phyloP scores from a whole-genome alignment of 1,284 basidiomycete genomes.

The Cutaneotrichosporon cavernicola region DNA sequence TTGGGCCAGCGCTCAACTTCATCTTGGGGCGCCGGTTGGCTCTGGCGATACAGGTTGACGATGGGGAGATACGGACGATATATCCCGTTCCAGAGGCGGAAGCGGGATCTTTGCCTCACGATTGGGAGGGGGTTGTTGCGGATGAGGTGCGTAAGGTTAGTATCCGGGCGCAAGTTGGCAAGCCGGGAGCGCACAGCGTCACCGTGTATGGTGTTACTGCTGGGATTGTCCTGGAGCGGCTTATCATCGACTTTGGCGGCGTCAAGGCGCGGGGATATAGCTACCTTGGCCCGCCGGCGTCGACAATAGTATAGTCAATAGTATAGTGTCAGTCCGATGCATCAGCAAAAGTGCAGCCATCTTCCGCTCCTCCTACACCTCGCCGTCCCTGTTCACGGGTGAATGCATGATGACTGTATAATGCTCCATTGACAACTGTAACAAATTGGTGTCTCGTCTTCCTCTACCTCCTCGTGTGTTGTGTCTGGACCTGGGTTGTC shows the following conservation, averaged over 20 bases:
- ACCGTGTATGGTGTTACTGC: slow-evolving; percentile 20
- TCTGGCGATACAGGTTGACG: slow-evolving; percentile 61
- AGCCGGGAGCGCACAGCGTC: not conserved
- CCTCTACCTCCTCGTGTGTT: too few species aligned
- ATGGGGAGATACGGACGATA: slow-evolving; percentile 51
- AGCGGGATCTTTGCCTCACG: slow-evolving; percentile 57
- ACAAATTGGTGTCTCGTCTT: not conserved
- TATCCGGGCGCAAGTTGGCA: not conserved
- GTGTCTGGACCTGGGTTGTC: not conserved
- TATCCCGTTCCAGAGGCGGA: slow-evolving; percentile 59
- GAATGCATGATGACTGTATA: not conserved
- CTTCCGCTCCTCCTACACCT: too few species aligned
- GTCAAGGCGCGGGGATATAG: slow-evolving; percentile 22
- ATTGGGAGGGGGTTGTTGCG: slow-evolving; percentile 36
- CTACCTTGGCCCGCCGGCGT: slow-evolving; percentile 27
- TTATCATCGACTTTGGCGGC: slow-evolving; percentile 28
- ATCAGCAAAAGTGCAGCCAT: too few species aligned
- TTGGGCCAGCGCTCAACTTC: slow-evolving; percentile 63
- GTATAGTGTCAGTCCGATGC: not conserved
- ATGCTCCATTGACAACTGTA: not conserved
- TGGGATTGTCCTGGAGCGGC: slow-evolving; percentile 25
- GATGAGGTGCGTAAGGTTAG: slow-evolving; percentile 26
- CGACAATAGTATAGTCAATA: not conserved
- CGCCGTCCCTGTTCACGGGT: too few species aligned
- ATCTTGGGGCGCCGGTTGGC: slow-evolving; percentile 58